A percentile compares a stretch with the other conserved stretches of the same genome.
These are phyloP conservation scores for Arthrobotrys iridis DNA, from an alignment of 2,329 filamentous ascomycete species.

Conservation along the genomic window DNA sequence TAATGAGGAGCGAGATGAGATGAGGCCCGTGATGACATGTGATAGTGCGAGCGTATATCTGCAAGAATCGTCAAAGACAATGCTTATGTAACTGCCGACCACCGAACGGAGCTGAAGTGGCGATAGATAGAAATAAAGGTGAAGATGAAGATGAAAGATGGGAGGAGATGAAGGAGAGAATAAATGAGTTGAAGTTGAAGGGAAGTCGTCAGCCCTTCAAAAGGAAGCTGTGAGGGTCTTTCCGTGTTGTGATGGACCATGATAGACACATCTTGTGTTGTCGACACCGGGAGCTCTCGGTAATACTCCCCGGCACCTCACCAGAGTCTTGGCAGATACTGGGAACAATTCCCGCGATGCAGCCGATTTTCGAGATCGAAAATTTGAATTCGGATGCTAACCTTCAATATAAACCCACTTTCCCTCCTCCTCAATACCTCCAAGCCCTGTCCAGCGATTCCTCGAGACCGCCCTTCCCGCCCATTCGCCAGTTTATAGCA, in stretches of 20 bases:
- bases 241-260: not conserved
- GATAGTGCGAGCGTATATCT: no score
- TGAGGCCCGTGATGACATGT: conserved; percentile 40
- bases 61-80: no score
- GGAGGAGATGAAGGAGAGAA: not conserved
- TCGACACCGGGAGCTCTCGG: not conserved
- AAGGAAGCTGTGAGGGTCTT: not conserved
- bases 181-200: no score
- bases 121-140: no score
- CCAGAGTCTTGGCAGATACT: no score
- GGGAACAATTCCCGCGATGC: not conserved
- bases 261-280: conserved; percentile 12
- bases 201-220: no score
- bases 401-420: no score
- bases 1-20: not conserved
- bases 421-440: no score
- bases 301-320: not conserved
- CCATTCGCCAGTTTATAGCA: no score
- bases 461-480: no score
- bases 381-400: not conserved
- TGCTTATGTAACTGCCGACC: no score
- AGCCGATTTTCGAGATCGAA: not conserved
- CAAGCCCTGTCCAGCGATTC: no score
- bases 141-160: not conserved
- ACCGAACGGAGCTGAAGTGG: not conserved